phyloP scores from a whole-genome alignment of 495 filamentous ascomycete genomes.

The Neurospora sp. region DNA sequence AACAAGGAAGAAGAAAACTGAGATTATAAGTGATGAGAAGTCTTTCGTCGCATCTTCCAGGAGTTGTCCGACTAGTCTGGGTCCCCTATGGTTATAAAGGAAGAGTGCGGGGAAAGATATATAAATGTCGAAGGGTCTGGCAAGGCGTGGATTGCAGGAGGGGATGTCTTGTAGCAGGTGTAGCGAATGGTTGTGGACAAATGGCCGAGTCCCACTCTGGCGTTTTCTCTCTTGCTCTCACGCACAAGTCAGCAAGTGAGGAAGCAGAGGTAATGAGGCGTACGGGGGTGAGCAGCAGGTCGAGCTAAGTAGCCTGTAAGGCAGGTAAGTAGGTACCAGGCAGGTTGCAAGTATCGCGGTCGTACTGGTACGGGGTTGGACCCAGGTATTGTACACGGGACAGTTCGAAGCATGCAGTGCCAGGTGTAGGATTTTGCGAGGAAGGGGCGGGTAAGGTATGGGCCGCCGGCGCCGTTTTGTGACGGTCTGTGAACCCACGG shows the following conservation, averaged over 20 bases:
- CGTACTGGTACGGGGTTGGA: constrained; percentile 25
- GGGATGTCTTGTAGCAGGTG: constrained; percentile 8
- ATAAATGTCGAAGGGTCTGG: constrained; percentile 8
- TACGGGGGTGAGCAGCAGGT: background rate
- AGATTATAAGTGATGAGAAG: constrained; percentile 12
- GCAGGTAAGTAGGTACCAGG: constrained; percentile 1
- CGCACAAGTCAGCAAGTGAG: constrained; percentile 19
- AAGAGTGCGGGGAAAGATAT: constrained; percentile 18
- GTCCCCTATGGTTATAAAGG: background rate
- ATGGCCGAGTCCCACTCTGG: constrained; percentile 13
- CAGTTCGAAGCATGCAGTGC: background rate
- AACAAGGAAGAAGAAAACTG: constrained; percentile 6
- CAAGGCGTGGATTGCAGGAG: constrained; percentile 5
- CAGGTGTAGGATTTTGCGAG: constrained; percentile 8
- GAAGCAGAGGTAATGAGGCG: background rate
- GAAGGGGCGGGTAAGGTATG: constrained; percentile 20
- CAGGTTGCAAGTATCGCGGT: constrained; percentile 14
- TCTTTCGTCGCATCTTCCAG: constrained; percentile 20
- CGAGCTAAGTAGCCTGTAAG: constrained; percentile 7
- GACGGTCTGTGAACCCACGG: constrained; percentile 21
- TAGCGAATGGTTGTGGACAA: constrained; percentile 13
- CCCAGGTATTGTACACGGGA: constrained; percentile 16
- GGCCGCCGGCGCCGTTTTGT: constrained; percentile 19
- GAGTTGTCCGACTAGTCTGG: constrained; percentile 5
- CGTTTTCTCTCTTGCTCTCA: constrained; percentile 1